These are phyloP conservation scores for Zygosaccharomyces rouxii DNA, from an alignment of 805 yeast species.

Conservation along the genomic window DNA sequence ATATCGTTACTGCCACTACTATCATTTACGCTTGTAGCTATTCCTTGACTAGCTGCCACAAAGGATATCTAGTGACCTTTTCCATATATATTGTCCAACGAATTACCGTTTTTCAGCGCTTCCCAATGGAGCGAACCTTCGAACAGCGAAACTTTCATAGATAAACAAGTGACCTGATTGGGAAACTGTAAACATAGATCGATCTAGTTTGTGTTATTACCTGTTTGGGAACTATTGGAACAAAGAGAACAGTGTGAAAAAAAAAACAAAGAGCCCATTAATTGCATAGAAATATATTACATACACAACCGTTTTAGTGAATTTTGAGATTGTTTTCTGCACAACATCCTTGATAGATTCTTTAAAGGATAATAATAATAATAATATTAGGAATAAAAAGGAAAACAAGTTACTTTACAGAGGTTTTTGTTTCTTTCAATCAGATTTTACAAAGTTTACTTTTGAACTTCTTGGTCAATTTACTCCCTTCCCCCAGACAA, in stretches of 20 bases:
- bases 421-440: background rate
- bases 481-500: background rate
- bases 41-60: background rate
- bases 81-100: background rate
- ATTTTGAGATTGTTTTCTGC: slow-evolving; percentile 1
- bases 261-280: background rate
- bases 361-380: background rate
- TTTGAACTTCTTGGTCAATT: background rate
- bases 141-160: background rate
- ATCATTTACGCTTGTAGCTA: background rate
- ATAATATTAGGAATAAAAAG: background rate
- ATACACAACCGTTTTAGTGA: slow-evolving; percentile 6
- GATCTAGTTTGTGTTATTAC: slow-evolving; percentile 5
- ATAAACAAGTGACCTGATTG: slow-evolving; percentile 1
- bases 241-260: background rate
- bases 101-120: background rate
- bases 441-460: background rate
- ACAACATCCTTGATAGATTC: background rate
- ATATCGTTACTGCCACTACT: background rate
- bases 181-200: slow-evolving; percentile 10
- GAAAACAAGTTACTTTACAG: background rate
- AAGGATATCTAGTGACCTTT: background rate
- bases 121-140: slow-evolving; percentile 1
- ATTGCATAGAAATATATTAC: background rate
- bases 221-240: slow-evolving; percentile 1